phyloP scores from a whole-genome alignment of 352 stramenopile genomes.

The Thalassiosira hispida region DNA sequence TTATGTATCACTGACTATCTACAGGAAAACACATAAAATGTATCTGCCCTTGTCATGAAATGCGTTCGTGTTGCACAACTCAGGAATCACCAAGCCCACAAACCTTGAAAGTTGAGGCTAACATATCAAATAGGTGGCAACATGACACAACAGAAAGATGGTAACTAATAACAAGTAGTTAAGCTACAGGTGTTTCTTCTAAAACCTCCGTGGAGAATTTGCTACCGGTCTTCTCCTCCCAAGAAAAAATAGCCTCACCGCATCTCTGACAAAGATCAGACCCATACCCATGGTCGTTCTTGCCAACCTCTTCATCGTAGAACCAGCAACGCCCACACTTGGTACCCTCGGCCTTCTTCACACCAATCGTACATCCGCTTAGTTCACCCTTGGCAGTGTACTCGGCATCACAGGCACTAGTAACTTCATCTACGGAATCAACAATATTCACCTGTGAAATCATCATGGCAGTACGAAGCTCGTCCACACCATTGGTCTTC shows the following conservation, averaged over 20 bases:
- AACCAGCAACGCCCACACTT: slow-evolving; percentile 85
- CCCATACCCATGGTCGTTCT: slow-evolving; percentile 48
- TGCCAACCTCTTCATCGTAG: slow-evolving; percentile 75
- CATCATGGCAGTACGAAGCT: slow-evolving; percentile 85
- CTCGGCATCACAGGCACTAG: slow-evolving; percentile 56
- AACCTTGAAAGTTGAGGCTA: too few relatives aligned
- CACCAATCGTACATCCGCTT: slow-evolving; percentile 74
- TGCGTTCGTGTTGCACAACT: too few relatives aligned
- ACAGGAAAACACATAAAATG: too few relatives aligned
- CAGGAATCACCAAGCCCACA: too few relatives aligned
- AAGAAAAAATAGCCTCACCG: slow-evolving; percentile 72
- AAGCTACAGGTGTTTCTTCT: slow-evolving; percentile 47
- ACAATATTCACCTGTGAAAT: slow-evolving; percentile 82
- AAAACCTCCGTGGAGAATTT: slow-evolving; percentile 42
- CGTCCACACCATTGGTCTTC: slow-evolving; percentile 85
- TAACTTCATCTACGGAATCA: slow-evolving; percentile 58
- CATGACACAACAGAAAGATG: background rate
- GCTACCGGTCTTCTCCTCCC: slow-evolving; percentile 64
- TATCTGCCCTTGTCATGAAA: too few relatives aligned
- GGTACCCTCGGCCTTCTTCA: slow-evolving; percentile 81
- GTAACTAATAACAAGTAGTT: slow-evolving; percentile 21
- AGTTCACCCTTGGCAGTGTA: slow-evolving; percentile 64
- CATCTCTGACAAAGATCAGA: slow-evolving; percentile 82
- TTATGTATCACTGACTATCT: too few relatives aligned
- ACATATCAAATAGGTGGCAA: background rate